Evolutionary conservation across 2,329 filamentous ascomycete genomes (phyloP).

Genomic region (Mariannaea elegans): DNA sequence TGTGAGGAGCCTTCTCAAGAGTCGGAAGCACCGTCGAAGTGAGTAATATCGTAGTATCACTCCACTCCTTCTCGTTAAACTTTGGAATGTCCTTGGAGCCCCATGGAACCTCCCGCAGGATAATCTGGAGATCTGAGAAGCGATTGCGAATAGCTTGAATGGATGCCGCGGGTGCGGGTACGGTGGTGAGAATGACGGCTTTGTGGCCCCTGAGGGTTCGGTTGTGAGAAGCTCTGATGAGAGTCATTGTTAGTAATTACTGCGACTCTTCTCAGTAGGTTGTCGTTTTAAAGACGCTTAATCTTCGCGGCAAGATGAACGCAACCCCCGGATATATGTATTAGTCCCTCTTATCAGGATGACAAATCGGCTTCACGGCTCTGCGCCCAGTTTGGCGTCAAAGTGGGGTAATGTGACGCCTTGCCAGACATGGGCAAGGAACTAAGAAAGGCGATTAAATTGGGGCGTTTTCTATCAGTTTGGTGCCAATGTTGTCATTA

Average conservation of each 20-base stretch:
- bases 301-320: neutral
- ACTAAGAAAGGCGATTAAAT: neutral
- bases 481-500: conserved; percentile 34
- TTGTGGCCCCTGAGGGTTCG: conserved; percentile 58
- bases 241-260: conserved; percentile 24
- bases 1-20: conserved; percentile 52
- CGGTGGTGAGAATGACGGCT: conserved; percentile 53
- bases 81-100: conserved; percentile 36
- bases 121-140: conserved; percentile 57
- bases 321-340: neutral
- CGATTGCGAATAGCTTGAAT: conserved; percentile 47
- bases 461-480: conserved; percentile 7
- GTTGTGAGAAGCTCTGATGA: conserved; percentile 38
- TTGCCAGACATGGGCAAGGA: conserved; percentile 15
- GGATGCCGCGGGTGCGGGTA: conserved; percentile 43
- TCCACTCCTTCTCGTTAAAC: conserved; percentile 52
- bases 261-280: neutral
- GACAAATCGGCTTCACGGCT: conserved; percentile 29
- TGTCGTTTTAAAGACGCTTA: neutral
- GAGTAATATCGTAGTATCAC: conserved; percentile 58
- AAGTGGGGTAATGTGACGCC: conserved; percentile 38
- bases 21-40: conserved; percentile 55
- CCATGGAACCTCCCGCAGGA: conserved; percentile 42
- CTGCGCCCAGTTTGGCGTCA: conserved; percentile 27
- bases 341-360: conserved; percentile 21